Percentiles rank a stretch among this genome's conserved stretches.
Conservation (phyloP, 495 filamentous ascomycete genomes). For the Penicillium antarcticum region DNA sequence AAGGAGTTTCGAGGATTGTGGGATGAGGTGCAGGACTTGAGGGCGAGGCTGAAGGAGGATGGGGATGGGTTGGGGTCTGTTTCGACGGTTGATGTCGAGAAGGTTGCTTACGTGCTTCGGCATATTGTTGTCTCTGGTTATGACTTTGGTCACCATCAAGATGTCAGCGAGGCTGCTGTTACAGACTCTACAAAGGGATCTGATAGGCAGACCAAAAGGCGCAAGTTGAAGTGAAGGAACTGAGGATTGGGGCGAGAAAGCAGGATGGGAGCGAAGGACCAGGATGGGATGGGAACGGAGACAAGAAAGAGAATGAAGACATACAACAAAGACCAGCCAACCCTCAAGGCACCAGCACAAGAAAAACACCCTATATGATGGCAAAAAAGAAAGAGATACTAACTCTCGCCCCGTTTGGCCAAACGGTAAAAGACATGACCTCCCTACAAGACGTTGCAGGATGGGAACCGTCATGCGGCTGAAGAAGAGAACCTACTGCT, state of each 20-base stretch:
- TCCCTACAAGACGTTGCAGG: no score
- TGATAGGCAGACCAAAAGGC: background rate
- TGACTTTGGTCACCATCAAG: background rate
- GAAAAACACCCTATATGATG: no score
- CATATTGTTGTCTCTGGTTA: conserved; percentile 31
- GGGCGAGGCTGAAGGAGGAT: conserved; percentile 45
- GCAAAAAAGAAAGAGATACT: no score
- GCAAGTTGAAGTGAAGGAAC: background rate
- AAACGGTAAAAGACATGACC: no score
- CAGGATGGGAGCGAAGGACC: background rate
- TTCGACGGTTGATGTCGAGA: conserved; percentile 60
- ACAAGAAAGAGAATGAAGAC: no score
- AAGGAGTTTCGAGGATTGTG: conserved; percentile 60
- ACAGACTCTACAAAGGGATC: background rate
- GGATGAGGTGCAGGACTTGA: conserved; percentile 39
- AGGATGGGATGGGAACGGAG: background rate
- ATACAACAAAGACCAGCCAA: no score
- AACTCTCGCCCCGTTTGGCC: no score
- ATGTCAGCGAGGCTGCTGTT: background rate
- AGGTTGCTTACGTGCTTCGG: conserved; percentile 59
- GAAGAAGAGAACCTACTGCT: no score
- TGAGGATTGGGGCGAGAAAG: background rate
- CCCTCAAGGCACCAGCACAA: no score
- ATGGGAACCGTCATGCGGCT: no score
- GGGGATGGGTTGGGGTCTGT: conserved; percentile 20